Percentiles rank a stretch among this genome's conserved stretches.
phyloP scores from a whole-genome alignment of 805 yeast genomes.

The Pichia phayaonensis region DNA sequence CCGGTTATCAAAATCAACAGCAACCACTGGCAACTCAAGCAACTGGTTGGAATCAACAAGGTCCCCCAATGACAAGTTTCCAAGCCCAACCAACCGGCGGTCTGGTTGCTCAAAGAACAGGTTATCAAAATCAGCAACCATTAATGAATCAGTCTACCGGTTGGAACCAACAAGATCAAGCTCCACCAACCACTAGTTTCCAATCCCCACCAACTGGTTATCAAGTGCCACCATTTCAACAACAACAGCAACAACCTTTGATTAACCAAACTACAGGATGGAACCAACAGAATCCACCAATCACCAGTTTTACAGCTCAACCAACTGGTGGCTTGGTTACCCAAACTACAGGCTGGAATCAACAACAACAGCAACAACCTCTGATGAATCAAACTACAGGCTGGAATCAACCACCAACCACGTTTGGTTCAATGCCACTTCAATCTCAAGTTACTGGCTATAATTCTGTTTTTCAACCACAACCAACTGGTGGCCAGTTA shows the following conservation, averaged over 20 bases:
- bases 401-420: conserved; percentile 31
- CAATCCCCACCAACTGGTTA: conserved; percentile 15
- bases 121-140: conserved; percentile 28
- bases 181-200: conserved; percentile 23
- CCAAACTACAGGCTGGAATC: conserved; percentile 37
- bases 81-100: conserved; percentile 24
- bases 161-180: conserved; percentile 19
- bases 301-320: conserved; percentile 14
- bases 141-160: conserved; percentile 34
- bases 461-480: conserved; percentile 15
- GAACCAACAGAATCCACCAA: conserved; percentile 14
- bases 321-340: conserved; percentile 29
- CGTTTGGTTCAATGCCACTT: conserved; percentile 27
- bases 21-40: conserved; percentile 27
- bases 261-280: conserved; percentile 35
- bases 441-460: conserved; percentile 39
- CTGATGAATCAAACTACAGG: conserved; percentile 34
- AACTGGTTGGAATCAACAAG: conserved; percentile 31
- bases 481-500: conserved; percentile 13
- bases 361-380: conserved; percentile 16
- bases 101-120: conserved; percentile 10
- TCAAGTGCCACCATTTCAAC: conserved; percentile 8
- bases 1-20: conserved; percentile 2
- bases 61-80: conserved; percentile 22
- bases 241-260: conserved; percentile 13